Evolutionary conservation across 2,329 filamentous ascomycete species (phyloP).

Genomic region (Fonsecaea pugnacius): DNA sequence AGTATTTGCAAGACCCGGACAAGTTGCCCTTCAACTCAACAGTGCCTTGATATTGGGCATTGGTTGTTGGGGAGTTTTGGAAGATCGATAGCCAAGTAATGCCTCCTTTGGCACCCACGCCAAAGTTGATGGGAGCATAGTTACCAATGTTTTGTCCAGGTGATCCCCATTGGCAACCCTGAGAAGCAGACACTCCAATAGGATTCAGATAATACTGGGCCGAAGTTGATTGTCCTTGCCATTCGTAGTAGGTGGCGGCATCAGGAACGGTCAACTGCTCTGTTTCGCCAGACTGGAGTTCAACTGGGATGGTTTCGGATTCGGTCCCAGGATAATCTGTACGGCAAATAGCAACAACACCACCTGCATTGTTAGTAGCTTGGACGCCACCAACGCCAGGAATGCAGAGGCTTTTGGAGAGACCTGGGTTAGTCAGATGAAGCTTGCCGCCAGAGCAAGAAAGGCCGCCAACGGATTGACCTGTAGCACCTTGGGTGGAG

Average conservation of each 20-base stretch:
- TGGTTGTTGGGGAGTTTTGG: slow-evolving; percentile 77
- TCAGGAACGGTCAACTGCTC: slow-evolving; percentile 75
- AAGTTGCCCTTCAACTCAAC: slow-evolving; percentile 74
- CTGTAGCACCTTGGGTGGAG: slow-evolving; percentile 71
- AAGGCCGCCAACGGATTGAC: slow-evolving; percentile 86
- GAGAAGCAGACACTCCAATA: slow-evolving; percentile 65
- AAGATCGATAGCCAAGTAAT: slow-evolving; percentile 81
- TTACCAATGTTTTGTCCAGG: slow-evolving; percentile 69
- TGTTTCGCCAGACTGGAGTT: slow-evolving; percentile 62
- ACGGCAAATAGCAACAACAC: slow-evolving; percentile 77
- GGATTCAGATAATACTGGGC: slow-evolving; percentile 98
- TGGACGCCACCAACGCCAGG: slow-evolving; percentile 70
- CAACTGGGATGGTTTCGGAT: slow-evolving; percentile 78
- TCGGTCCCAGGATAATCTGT: slow-evolving; percentile 93
- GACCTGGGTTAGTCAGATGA: slow-evolving; percentile 70
- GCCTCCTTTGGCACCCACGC: slow-evolving; percentile 70
- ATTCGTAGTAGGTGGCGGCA: slow-evolving; percentile 73
- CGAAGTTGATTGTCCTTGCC: slow-evolving; percentile 74
- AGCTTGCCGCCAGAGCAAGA: slow-evolving; percentile 76
- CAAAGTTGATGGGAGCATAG: slow-evolving; percentile 84
- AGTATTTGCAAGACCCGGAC: slow-evolving; percentile 66
- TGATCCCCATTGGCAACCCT: slow-evolving; percentile 78
- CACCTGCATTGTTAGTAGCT: slow-evolving; percentile 73
- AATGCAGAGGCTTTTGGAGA: slow-evolving; percentile 73
- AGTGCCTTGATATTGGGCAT: slow-evolving; percentile 73